phyloP scores from a whole-genome alignment of 768 basidiomycete genomes.

The Psilocybe tampanensis region DNA sequence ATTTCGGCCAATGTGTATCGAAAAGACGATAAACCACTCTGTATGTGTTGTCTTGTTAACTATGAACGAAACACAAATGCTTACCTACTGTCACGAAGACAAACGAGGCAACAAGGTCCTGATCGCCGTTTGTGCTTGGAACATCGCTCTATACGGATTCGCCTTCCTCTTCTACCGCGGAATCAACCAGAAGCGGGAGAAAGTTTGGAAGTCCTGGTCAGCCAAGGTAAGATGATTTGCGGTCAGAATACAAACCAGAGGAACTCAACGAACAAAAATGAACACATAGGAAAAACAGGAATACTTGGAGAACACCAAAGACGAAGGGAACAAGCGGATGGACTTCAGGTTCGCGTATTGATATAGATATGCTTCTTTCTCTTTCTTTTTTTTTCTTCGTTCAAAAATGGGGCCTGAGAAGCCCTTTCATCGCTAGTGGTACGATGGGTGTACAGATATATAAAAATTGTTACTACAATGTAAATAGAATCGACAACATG shows the following conservation, averaged over 20 bases:
- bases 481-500: too few relatives aligned
- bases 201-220: constrained; percentile 51
- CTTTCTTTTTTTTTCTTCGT: too few relatives aligned
- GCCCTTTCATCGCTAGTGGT: too few relatives aligned
- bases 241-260: background rate
- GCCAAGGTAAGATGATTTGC: constrained; percentile 35
- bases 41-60: background rate
- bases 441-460: too few relatives aligned
- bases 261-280: too few relatives aligned
- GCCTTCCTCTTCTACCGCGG: constrained; percentile 55
- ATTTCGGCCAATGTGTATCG: background rate
- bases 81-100: too few relatives aligned
- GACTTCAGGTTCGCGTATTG: constrained; percentile 65
- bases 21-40: background rate
- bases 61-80: too few relatives aligned
- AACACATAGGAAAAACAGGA: constrained; percentile 46
- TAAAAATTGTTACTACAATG: too few relatives aligned
- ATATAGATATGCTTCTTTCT: background rate
- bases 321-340: constrained; percentile 56
- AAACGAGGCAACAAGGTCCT: constrained; percentile 49
- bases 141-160: constrained; percentile 52
- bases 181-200: constrained; percentile 47
- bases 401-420: too few relatives aligned
- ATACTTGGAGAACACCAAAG: constrained; percentile 59
- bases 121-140: constrained; percentile 51